Evolutionary conservation across 495 filamentous ascomycete species (phyloP), one percentile per base, ranked within the genome.

Genomic region (Clavariopsis aquatica): DNA sequence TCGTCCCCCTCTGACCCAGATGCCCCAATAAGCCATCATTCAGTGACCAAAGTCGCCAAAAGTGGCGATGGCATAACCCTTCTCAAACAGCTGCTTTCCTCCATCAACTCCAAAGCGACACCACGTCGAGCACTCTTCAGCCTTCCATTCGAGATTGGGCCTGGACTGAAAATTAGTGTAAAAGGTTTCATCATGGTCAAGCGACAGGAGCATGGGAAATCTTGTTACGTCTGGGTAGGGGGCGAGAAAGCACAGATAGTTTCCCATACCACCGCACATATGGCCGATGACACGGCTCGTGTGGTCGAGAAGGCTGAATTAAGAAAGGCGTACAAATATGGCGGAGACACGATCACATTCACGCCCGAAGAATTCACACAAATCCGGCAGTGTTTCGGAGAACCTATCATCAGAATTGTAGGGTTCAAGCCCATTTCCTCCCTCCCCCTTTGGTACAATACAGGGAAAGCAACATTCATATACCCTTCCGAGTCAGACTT

Each of bases 241-340:
- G 90, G 90, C 19, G 93, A 97, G 71, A 87, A 85, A 57, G 81
- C 89, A 2, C 88, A 96, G 71, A 87, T 98, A 47, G 92, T 84
- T 12, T 80, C 85, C 23, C 88, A 87, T 1, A 80, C 85, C 53
- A 92, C 91, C 0, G 84, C 85, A 1, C 83, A 86, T 53, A 78
- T 91, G 43, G 87, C 90, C 19, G 90, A 89, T 23, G 89, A 93
- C 64, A 90, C 86, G 0, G 84, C 85, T 3, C 81, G 86, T 34
- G 81, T 83, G 0, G 85, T 97, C 1, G 90, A 96, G 58, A 93
- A 93, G 69, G 74, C 75, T 9, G 91, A 96, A 62, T 84, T 96
- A 36, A 86, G 88, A 57, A 97, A 96, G 71, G 95, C 93, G 0
- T 99, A 93, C 78, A 96, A 93, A 69, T 98, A 96, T 67, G 95